Evolutionary conservation across 176 grass and related monocot genomes (phyloP).

Genomic region (Pharus latifolius): DNA sequence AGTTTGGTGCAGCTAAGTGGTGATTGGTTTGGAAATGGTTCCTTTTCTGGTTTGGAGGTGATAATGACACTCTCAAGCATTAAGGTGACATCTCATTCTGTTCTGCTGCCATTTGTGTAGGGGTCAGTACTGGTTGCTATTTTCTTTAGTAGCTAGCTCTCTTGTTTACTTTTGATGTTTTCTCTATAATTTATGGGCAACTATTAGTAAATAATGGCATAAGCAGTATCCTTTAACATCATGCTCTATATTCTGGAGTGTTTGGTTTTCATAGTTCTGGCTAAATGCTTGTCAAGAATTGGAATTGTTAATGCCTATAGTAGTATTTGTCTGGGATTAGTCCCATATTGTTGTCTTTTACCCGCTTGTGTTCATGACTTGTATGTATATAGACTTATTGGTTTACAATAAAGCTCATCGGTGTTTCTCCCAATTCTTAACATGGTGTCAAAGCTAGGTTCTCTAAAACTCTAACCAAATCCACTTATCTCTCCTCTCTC

Average conservation of each 20-base stretch:
- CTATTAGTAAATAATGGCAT: not conserved
- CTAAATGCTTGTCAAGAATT: not conserved
- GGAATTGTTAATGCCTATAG: not conserved
- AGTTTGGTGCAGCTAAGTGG: conserved; percentile 22
- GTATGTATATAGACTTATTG: too few relatives aligned
- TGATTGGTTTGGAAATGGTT: conserved; percentile 60
- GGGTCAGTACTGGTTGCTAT: not conserved
- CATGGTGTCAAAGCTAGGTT: too few relatives aligned
- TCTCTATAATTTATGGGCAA: conserved; percentile 10
- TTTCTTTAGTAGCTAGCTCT: not conserved
- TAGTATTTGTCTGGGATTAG: too few relatives aligned
- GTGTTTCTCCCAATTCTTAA: too few relatives aligned
- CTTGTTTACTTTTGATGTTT: not conserved
- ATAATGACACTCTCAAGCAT: conserved; percentile 45
- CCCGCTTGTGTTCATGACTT: too few relatives aligned
- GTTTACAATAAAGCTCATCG: too few relatives aligned
- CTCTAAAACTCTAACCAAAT: too few relatives aligned
- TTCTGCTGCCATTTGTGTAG: conserved; percentile 6
- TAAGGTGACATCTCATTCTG: conserved; percentile 32
- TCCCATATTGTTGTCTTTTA: too few relatives aligned
- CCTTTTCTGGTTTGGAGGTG: conserved; percentile 67
- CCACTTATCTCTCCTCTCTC: too few relatives aligned
- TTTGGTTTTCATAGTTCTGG: not conserved
- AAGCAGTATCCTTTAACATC: not conserved
- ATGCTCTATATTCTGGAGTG: not conserved